Evolutionary conservation across 768 basidiomycete species (phyloP), one percentile per base, ranked within the genome.

Genomic region (Suillus paluster): DNA sequence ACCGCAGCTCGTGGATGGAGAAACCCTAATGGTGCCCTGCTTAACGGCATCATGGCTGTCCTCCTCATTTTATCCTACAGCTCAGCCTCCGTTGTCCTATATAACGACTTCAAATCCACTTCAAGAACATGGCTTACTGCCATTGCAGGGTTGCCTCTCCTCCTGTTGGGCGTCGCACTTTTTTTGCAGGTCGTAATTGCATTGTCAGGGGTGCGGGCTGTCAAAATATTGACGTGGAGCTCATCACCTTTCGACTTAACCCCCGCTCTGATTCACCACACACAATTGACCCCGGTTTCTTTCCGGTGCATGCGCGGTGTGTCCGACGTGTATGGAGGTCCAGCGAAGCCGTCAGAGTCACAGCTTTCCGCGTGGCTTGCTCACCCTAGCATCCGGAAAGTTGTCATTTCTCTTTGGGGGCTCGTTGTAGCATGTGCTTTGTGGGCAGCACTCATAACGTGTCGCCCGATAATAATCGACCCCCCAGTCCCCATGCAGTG

Each of bases 141-240:
- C 45, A 46, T 75, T 11, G 63, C 65, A 56, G 69, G 67, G 15
- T 59, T 68, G 17, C 75, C 75, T 3, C 66, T 75, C 34, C 58
- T 75, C 19, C 61, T 75, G 6, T 57, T 76, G 27, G 73, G 75
- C 5, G 50, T 67, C 25, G 7, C 66, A 19, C 61, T 76, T 25
- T 42, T 68, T 1, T 50, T 67, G 15, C 75, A 75, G 55, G 70
- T 62, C 0, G 5, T 66, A 4, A 67, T 76, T 33, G 72, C 70
- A 9, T 58, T 75, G 27, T 53, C 52, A 2, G 71, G 70, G 19
- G 61, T 68, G 19, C 52, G 63, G n/a, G 33, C 58, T 25, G 67
- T 71, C 19, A 65, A 69, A 58, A 63, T 75, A 38, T 39, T 70
- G 52, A 75, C 75, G 11, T 75, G 75, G 75, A 76, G 75, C 21